phyloP scores from a whole-genome alignment of 2,329 filamentous ascomycete species.

The Harringtonia lauricola region DNA sequence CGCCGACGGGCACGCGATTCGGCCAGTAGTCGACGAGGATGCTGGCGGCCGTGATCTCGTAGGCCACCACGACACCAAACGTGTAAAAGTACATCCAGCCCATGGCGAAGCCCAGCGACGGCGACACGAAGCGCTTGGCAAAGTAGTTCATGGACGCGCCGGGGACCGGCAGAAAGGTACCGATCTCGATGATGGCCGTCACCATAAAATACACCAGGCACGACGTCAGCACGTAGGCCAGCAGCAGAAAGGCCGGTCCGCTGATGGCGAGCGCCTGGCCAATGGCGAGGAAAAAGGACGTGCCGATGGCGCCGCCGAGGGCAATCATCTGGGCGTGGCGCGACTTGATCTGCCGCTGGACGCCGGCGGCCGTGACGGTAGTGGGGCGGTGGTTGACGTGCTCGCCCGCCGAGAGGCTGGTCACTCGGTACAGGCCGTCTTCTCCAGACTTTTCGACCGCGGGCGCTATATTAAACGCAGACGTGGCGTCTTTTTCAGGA shows the following conservation, averaged over 20 bases:
- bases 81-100: slow-evolving; percentile 40
- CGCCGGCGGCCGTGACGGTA: too few species aligned
- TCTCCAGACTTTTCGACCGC: too few species aligned
- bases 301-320: slow-evolving; percentile 36
- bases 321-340: slow-evolving; percentile 41
- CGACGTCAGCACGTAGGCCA: slow-evolving; percentile 26
- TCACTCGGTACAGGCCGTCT: too few species aligned
- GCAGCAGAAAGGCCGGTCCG: slow-evolving; percentile 11
- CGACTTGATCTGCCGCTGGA: too few species aligned
- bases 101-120: slow-evolving; percentile 32
- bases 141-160: slow-evolving; percentile 38
- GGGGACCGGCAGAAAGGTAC: slow-evolving; percentile 46
- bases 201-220: slow-evolving; percentile 22
- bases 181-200: slow-evolving; percentile 40
- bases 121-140: slow-evolving; percentile 31
- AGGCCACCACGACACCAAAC: slow-evolving; percentile 31
- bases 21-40: slow-evolving; percentile 47
- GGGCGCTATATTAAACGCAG: too few species aligned
- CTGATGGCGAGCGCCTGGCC: slow-evolving; percentile 10
- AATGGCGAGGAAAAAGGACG: slow-evolving; percentile 15
- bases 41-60: slow-evolving; percentile 46
- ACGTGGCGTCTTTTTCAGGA: too few species aligned
- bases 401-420: too few species aligned
- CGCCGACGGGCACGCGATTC: slow-evolving; percentile 37
- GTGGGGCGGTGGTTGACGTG: too few species aligned